A percentile compares a stretch with the other conserved stretches of the same genome.
Evolutionary conservation across 495 filamentous ascomycete species (phyloP).

Genomic region (Neurospora sp.): DNA sequence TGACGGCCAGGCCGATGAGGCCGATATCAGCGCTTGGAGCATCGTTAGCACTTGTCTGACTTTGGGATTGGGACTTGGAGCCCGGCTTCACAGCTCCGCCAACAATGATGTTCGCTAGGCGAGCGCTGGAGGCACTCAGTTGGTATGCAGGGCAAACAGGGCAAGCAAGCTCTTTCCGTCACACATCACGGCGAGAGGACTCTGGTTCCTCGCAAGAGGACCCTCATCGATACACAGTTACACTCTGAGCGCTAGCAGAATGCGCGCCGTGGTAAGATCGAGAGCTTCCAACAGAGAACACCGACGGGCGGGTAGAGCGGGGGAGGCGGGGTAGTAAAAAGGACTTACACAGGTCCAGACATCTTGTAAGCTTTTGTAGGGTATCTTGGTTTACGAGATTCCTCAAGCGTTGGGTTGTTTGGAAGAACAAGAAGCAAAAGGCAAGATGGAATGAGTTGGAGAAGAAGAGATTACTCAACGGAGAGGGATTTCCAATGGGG

Average conservation of each 20-base stretch:
- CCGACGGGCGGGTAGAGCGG: conserved; percentile 11
- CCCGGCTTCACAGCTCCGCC: conserved; percentile 42
- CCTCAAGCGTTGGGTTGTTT: conserved; percentile 2
- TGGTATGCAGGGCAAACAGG: conserved; percentile 29
- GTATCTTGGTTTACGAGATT: conserved; percentile 6
- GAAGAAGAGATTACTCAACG: conserved; percentile 13
- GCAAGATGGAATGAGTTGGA: conserved; percentile 3
- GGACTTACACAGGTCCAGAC: conserved; percentile 47
- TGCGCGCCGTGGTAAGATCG: not conserved
- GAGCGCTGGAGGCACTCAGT: conserved; percentile 57
- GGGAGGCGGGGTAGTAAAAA: conserved; percentile 18
- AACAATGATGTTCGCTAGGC: conserved; percentile 76
- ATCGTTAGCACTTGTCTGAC: conserved; percentile 37
- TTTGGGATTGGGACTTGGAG: conserved; percentile 18
- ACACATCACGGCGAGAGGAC: not conserved
- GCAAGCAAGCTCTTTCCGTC: conserved; percentile 5
- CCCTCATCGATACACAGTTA: not conserved
- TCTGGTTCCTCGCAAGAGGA: not conserved
- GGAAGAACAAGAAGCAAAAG: not conserved
- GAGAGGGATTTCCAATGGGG: conserved; percentile 12
- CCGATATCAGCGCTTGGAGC: conserved; percentile 73
- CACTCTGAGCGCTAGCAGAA: not conserved
- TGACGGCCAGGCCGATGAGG: conserved; percentile 99
- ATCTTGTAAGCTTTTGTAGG: conserved; percentile 21
- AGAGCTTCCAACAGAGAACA: not conserved